A percentile compares a stretch with the other conserved stretches of the same genome.
Conservation (phyloP, 2,329 filamentous ascomycete genomes). For the Aspergillus fischeri region DNA sequence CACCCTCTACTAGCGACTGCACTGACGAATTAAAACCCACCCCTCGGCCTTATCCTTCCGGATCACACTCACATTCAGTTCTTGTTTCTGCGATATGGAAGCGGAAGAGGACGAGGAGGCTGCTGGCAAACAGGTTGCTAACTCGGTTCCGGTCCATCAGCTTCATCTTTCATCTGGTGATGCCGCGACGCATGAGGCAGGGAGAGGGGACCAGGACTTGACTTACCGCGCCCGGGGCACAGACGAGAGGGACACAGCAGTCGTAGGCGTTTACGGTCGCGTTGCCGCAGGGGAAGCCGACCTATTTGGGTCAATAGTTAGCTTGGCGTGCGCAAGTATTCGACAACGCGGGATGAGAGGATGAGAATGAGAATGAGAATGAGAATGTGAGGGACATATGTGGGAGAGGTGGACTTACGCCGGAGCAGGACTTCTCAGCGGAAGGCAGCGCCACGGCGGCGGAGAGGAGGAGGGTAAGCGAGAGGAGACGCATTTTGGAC, state of each 20-base stretch:
- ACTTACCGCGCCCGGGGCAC: slow-evolving; percentile 1
- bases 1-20: too few species aligned
- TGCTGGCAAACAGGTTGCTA: neutral
- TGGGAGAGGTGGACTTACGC: slow-evolving; percentile 1
- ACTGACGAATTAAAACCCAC: too few species aligned
- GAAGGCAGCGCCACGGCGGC: slow-evolving; percentile 5
- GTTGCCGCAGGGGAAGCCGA: slow-evolving; percentile 4
- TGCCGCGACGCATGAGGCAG: neutral
- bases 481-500: slow-evolving; percentile 11
- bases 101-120: neutral
- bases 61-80: too few species aligned
- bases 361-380: too few species aligned
- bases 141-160: neutral
- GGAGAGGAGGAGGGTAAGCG: slow-evolving; percentile 6
- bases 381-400: too few species aligned
- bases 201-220: neutral
- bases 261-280: slow-evolving; percentile 1
- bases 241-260: slow-evolving; percentile 10
- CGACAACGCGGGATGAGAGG: neutral
- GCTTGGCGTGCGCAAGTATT: too few species aligned
- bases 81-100: too few species aligned
- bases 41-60: too few species aligned
- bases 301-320: neutral
- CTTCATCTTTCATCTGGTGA: too few species aligned
- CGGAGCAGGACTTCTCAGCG: slow-evolving; percentile 2